Evolutionary conservation across 176 grass and related monocot species (phyloP), one percentile per base, ranked within the genome.

Genomic region (Avena atlantica): DNA sequence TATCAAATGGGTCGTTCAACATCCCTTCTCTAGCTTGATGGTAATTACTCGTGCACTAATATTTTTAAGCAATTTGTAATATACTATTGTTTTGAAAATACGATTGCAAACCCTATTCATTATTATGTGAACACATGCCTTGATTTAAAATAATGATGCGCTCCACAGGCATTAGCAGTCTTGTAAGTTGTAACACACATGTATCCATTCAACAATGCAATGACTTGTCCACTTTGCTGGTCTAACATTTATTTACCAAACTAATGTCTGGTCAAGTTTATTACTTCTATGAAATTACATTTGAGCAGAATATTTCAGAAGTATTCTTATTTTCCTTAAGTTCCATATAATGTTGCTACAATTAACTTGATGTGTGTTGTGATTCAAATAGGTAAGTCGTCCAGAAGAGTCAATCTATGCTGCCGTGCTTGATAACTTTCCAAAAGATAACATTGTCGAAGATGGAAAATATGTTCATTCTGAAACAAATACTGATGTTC

Each of bases 361-460:
- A 37, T 19, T 42, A 70, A 70, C 36, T 21, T 21, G 58, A 70
- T 11, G 17, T 70, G 8, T 42, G 31, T 70, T 70, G 29, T 42
- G 34, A 20, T 42, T 70, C 29, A 42, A 70, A 70, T 70, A 70
- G 67, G 34, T 70, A 42, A 16, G 67, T 20, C 9, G 34, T 70
- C 34, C 17, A 70, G 34, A 70, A 70, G 67, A 70, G 34, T 70
- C 67, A 11, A 34, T 70, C 16, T 70, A 69, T 69, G 66, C 66
- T 69, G 6, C 31, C 3, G 7, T 37, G 66, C 66, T 37, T 36
- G 34, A 69, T 37, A 69, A 9, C 29, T 37, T 69, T 13, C 65
- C 24, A 66, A 31, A 66, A 31, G 64, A 31, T 67, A 34, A 67
- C 64, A 34, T 15, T 67, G 64, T 31, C 23, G 64, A 69, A 69